Base-by-base conservation (phyloP, 2,329 filamentous ascomycete species). In the Penicillium sp. region DNA sequence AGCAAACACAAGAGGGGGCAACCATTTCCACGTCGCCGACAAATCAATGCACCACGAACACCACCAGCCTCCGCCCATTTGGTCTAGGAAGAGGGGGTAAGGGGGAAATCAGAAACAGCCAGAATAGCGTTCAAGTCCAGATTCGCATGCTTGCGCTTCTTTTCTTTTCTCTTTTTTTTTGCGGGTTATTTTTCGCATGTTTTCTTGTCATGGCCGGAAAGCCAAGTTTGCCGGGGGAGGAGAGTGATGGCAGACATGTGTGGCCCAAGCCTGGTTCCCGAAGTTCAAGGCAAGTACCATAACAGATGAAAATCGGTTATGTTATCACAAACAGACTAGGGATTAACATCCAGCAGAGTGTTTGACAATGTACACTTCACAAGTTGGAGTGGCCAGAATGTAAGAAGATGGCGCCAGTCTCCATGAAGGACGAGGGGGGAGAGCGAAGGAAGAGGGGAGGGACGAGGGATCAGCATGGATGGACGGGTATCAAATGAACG, bases 401-500 rank as follows among this genome's bases (percentile, higher is more conserved):
- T 42, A 38, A 12, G 4, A 14, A 54, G 42, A 57, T 52, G 55
- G 54, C 41, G 49, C 53, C 41, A 56, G 50, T 54, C 59, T 58
- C 38, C 45, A 42, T 50, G 52, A 58, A 20, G 15, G 42, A 48
- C 15, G 35, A 17, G 28, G 28, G 38, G 28, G 15, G 42, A 28
- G 48, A n/a, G 49, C 11, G 34, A 52, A 39, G 31, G 52, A 37
- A 54, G 55, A 48, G 55, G 54, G 54, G 48, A 53, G 59, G 51
- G 63, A 64, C 51, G 66, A 61, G 58, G 60, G 65, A 68, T 65
- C 65, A 69, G 67, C 63, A 69, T 60, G 67, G 63, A 69, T 67
- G 63, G 71, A 66, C 69, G 73, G 73, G 73, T 75, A 75, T 75
- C 73, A 75, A 75, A 70, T 65, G 67, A 73, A 71, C 65, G 66